phyloP scores from a whole-genome alignment of 805 yeast species.

The Saccharomycopsis malanga region DNA sequence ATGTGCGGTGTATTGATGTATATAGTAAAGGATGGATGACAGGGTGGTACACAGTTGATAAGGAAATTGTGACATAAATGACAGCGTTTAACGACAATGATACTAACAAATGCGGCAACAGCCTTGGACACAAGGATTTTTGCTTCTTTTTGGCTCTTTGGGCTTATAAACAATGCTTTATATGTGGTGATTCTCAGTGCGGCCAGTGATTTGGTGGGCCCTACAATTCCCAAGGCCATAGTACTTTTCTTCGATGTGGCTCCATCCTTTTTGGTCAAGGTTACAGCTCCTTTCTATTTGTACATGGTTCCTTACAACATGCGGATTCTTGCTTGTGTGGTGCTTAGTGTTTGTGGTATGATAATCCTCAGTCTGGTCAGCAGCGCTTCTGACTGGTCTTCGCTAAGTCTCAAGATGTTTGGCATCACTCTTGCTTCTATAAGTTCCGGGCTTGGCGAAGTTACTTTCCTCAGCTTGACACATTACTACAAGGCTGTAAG shows the following conservation, averaged over 20 bases:
- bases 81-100: background rate
- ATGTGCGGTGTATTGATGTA: no score
- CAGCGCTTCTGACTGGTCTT: constrained; percentile 25
- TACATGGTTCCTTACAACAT: constrained; percentile 52
- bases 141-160: constrained; percentile 69
- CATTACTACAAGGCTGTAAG: constrained; percentile 61
- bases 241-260: constrained; percentile 81
- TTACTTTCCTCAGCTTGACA: constrained; percentile 80
- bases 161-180: constrained; percentile 78
- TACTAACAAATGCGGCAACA: background rate
- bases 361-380: constrained; percentile 34
- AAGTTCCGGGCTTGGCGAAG: constrained; percentile 87
- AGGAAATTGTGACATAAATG: background rate
- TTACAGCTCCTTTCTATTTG: constrained; percentile 58
- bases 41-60: background rate
- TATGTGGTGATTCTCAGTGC: constrained; percentile 90
- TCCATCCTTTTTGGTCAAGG: constrained; percentile 70
- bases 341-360: constrained; percentile 69
- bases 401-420: constrained; percentile 37
- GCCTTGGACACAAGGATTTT: constrained; percentile 28
- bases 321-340: constrained; percentile 50
- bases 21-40: background rate
- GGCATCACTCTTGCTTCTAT: constrained; percentile 78
- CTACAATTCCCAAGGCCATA: constrained; percentile 72
- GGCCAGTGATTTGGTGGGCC: constrained; percentile 86